These are phyloP conservation scores for Agaricus subrufescens DNA, from an alignment of 768 basidiomycete species.

Conservation along the genomic window DNA sequence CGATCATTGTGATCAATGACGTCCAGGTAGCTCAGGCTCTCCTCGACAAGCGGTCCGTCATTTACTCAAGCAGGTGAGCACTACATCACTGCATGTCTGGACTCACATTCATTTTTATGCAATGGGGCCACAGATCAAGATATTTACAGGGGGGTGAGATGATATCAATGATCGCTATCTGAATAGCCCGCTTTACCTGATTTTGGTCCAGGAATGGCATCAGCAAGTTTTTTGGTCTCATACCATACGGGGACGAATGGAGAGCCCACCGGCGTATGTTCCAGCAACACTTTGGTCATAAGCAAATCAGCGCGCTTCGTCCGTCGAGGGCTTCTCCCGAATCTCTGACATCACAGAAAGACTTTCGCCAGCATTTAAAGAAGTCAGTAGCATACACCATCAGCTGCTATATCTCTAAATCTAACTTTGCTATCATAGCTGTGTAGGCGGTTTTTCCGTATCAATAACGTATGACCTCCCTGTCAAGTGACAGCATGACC, in stretches of 20 bases:
- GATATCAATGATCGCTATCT: not conserved
- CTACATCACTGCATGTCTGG: no score
- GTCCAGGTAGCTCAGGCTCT: conserved; percentile 41
- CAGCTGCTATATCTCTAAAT: no score
- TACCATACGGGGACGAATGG: conserved; percentile 22
- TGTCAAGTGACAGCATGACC: not conserved
- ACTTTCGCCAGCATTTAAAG: not conserved
- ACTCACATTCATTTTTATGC: not conserved
- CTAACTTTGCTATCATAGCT: not conserved
- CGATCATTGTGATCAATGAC: conserved; percentile 35
- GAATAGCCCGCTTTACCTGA: not conserved
- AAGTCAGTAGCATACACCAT: not conserved
- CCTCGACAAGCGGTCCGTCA: conserved; percentile 45
- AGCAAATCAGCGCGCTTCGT: not conserved
- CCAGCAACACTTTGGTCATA: conserved; percentile 19
- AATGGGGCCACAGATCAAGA: not conserved
- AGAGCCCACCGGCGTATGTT: conserved; percentile 20
- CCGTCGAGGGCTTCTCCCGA: not conserved
- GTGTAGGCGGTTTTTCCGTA: not conserved
- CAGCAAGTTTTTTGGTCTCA: conserved; percentile 4
- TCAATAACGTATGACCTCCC: conserved; percentile 8
- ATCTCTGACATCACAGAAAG: not conserved
- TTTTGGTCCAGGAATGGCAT: not conserved
- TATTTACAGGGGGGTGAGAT: conserved; percentile 1
- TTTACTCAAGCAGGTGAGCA: conserved; percentile 8